phyloP scores from a whole-genome alignment of 1,284 basidiomycete genomes.

The Fomitopsis pinicola region DNA sequence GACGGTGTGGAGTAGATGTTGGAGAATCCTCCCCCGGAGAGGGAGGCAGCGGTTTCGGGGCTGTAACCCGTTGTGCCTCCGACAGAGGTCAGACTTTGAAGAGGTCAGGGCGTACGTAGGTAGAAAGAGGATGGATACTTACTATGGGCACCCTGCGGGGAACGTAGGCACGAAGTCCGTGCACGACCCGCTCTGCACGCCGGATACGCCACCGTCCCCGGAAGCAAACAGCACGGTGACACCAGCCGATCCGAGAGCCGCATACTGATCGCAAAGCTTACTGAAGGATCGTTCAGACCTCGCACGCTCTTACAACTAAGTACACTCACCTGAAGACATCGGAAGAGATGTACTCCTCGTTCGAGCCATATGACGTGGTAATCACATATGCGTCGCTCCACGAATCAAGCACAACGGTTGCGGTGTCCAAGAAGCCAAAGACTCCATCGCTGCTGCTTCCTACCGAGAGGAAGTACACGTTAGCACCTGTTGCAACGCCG shows the following conservation, averaged over 20 bases:
- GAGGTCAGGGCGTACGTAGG: conserved; percentile 45
- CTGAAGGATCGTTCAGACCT: too few species aligned
- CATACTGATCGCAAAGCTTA: background rate
- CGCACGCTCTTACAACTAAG: too few species aligned
- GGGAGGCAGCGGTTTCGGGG: conserved; percentile 44
- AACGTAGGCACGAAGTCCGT: conserved; percentile 61
- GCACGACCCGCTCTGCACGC: conserved; percentile 44
- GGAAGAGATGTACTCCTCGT: too few species aligned
- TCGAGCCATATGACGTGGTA: too few species aligned
- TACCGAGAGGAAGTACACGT: too few species aligned
- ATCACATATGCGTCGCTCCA: too few species aligned
- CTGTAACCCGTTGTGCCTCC: conserved; percentile 33
- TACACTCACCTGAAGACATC: too few species aligned
- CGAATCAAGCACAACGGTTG: too few species aligned
- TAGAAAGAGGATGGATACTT: conserved; percentile 15
- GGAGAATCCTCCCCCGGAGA: conserved; percentile 45
- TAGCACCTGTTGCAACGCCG: conserved; percentile 21
- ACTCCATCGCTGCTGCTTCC: too few species aligned
- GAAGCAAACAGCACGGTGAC: conserved; percentile 46
- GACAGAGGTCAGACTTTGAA: conserved; percentile 24
- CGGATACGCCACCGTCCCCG: conserved; percentile 59
- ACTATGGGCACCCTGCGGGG: conserved; percentile 61
- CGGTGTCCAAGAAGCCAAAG: too few species aligned
- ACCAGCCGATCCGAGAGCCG: background rate
- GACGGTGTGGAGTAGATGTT: conserved; percentile 37